Conservation (phyloP, 345 rosid species). For the Gossypium anomalum region DNA sequence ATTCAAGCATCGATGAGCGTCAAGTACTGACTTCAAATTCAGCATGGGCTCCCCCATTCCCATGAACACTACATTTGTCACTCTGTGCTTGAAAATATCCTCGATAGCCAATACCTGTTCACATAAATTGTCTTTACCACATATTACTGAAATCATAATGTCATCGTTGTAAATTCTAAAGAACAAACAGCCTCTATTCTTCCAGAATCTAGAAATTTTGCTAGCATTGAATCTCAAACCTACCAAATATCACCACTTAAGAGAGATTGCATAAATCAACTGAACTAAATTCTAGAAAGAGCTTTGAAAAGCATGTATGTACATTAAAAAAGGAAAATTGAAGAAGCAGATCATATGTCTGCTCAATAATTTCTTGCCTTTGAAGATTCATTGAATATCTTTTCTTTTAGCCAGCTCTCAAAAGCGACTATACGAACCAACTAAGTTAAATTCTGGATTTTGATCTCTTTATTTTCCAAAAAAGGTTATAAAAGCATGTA, state of each 20-base stretch:
- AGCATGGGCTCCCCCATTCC: slow-evolving; percentile 99
- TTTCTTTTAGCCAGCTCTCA: slow-evolving; percentile 38
- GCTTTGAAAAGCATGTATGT: background rate
- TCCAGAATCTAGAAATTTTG: background rate
- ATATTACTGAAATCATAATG: slow-evolving; percentile 1
- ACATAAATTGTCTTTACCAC: slow-evolving; percentile 7
- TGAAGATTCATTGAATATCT: slow-evolving; percentile 84
- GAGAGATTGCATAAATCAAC: background rate
- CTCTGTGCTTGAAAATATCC: slow-evolving; percentile 84
- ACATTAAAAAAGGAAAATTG: background rate
- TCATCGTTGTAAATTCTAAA: background rate
- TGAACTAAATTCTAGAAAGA: background rate
- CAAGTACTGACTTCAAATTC: slow-evolving; percentile 86
- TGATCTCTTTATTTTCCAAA: no score
- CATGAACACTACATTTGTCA: slow-evolving; percentile 95
- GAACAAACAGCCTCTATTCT: background rate
- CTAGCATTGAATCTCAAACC: background rate
- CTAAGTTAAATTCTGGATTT: background rate
- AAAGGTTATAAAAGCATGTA: background rate
- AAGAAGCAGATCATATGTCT: slow-evolving; percentile 36
- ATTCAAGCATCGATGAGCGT: slow-evolving; percentile 86
- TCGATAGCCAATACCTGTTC: slow-evolving; percentile 82
- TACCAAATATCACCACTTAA: background rate
- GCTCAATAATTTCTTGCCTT: slow-evolving; percentile 83
- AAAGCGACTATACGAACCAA: background rate